Conservation (phyloP, 2,329 filamentous ascomycete genomes). For the Aspergillus sp. region DNA sequence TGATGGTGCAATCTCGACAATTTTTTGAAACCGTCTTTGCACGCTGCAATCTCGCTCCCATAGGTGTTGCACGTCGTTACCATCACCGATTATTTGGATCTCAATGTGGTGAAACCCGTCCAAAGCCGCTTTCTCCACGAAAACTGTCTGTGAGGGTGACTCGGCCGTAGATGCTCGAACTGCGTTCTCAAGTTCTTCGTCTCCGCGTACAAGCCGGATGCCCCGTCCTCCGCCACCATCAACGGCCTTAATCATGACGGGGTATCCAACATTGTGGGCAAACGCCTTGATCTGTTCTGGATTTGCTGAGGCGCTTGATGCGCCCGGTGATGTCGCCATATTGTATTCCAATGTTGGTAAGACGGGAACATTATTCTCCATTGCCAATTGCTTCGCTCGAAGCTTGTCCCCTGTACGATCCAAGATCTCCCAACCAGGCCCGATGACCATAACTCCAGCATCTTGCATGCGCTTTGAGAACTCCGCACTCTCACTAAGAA, state of each 20-base stretch:
- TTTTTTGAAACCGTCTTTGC: conserved; percentile 61
- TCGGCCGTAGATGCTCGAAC: conserved; percentile 56
- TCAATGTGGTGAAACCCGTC: conserved; percentile 63
- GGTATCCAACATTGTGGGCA: conserved; percentile 56
- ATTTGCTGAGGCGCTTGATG: conserved; percentile 40
- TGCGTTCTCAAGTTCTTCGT: conserved; percentile 46
- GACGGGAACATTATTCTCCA: conserved; percentile 53
- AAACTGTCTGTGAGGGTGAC: conserved; percentile 58
- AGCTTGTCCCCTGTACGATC: conserved; percentile 58
- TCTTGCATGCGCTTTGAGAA: conserved; percentile 52
- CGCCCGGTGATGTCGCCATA: background rate
- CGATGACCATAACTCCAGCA: conserved; percentile 51
- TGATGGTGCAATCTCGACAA: conserved; percentile 61
- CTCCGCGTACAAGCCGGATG: conserved; percentile 53
- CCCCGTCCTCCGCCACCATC: conserved; percentile 63
- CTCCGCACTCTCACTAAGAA: conserved; percentile 58
- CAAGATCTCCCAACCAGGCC: conserved; percentile 59
- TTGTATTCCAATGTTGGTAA: conserved; percentile 46
- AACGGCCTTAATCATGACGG: conserved; percentile 65
- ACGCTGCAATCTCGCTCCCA: conserved; percentile 64
- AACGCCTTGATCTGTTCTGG: conserved; percentile 53
- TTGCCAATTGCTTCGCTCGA: conserved; percentile 53
- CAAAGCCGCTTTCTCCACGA: conserved; percentile 63
- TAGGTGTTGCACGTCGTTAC: conserved; percentile 53
- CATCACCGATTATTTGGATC: conserved; percentile 61